Evolutionary conservation across 768 basidiomycete species (phyloP), one percentile per base, ranked within the genome.

Genomic region (Boletus subcaerulescens): DNA sequence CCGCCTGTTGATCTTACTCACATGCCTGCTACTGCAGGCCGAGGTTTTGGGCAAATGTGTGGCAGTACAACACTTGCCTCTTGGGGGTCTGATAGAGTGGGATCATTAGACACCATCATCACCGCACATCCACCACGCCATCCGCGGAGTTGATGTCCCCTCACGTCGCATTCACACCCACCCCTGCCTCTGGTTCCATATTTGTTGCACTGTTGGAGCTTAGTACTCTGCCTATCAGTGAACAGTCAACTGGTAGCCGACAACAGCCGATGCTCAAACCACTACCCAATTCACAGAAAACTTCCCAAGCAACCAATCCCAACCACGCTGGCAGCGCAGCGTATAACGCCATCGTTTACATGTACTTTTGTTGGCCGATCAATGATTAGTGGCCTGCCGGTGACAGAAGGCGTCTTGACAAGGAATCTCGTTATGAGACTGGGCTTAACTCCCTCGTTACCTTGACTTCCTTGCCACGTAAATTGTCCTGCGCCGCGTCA

Each of bases 41-140:
- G 96, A 99, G 71, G 94, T 98, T 13, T 76, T 98, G 40, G 85
- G 87, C 15, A 98, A 98, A 71, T 81, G 91, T 15, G 95, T 98
- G n/a, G 96, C 98, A 5, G 92, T 98, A 4, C 95, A 98, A 69
- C 94, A 97, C 67, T 76, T 98, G 46, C 88, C 89, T 9, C 78
- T 97, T 22, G 94, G 93, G 18, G 89, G 91, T 1, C 63, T 93
- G 24, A 72, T 95, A 51, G 81, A 84, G 63, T 92, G 91, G 91
- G 76, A 75, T 55, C 45, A 43, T 29, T 66, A 60, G 51, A 39
- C n/a, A 29, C 31, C 31, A 20, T 33, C 29, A 32, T 49, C 33
- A 48, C 62, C 35, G n/a, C 42, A 22, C 41, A 43, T 31, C 42
- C 8, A 24, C 45, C 50, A 43, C 22, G 45, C 36, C 20, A 42